Conservation (phyloP, 768 basidiomycete genomes). For the Holtermannia corniformis region DNA sequence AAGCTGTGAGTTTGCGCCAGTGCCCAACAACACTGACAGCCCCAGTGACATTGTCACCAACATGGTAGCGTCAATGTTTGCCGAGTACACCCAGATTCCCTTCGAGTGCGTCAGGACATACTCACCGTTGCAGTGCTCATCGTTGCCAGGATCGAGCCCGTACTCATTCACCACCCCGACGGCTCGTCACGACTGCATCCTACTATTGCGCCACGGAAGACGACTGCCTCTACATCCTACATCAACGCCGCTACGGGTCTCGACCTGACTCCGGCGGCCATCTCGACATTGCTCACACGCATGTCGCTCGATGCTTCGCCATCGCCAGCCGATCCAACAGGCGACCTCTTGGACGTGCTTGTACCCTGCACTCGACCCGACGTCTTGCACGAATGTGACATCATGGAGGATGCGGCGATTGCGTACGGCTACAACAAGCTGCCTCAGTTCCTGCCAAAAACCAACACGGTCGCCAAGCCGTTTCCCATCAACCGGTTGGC, state of each 20-base stretch:
- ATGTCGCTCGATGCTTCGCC: constrained; percentile 65
- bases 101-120: constrained; percentile 79
- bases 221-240: constrained; percentile 72
- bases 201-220: constrained; percentile 61
- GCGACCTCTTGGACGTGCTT: constrained; percentile 62
- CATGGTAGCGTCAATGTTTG: constrained; percentile 94
- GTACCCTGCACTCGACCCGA: constrained; percentile 96
- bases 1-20: constrained; percentile 52
- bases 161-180: constrained; percentile 69
- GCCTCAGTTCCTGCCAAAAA: constrained; percentile 79
- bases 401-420: constrained; percentile 96
- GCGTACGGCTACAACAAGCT: constrained; percentile 98
- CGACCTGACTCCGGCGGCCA: constrained; percentile 54
- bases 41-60: constrained; percentile 72
- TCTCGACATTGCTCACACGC: constrained; percentile 62
- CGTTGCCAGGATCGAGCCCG: constrained; percentile 94
- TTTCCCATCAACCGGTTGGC: constrained; percentile 78
- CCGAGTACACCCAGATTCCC: constrained; percentile 84
- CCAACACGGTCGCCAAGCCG: constrained; percentile 90
- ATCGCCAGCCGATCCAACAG: constrained; percentile 47
- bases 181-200: constrained; percentile 69
- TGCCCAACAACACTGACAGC: constrained; percentile 2
- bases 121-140: neutral
- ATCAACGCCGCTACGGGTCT: constrained; percentile 94
- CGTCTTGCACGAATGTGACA: constrained; percentile 94